A percentile compares a stretch with the other conserved stretches of the same genome.
Evolutionary conservation across 1,284 basidiomycete species (phyloP).

Genomic region (Cystobasidium slooffiae): DNA sequence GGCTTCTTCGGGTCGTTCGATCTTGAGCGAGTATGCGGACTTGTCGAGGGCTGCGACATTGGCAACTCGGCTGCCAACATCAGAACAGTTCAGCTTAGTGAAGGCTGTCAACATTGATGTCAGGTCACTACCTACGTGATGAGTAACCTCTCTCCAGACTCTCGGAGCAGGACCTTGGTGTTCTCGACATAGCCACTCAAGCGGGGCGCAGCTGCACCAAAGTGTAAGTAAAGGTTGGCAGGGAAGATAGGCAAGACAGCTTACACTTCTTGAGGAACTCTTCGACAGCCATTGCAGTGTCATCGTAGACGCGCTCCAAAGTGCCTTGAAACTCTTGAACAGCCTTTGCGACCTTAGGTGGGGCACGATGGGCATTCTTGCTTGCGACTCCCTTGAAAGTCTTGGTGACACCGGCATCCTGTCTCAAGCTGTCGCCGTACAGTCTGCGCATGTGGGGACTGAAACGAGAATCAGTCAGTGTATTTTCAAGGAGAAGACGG

Average conservation of each 20-base stretch:
- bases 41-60: conserved; percentile 79
- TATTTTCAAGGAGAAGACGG: background rate
- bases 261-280: conserved; percentile 87
- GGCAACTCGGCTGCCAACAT: conserved; percentile 68
- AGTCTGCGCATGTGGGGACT: conserved; percentile 97
- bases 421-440: conserved; percentile 88
- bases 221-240: background rate
- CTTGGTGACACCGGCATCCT: conserved; percentile 95
- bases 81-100: background rate
- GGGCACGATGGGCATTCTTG: conserved; percentile 62
- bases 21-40: conserved; percentile 72
- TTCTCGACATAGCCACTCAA: conserved; percentile 69
- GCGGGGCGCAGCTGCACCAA: conserved; percentile 49
- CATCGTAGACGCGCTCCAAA: conserved; percentile 91
- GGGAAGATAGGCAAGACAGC: conserved; percentile 52
- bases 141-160: conserved; percentile 83
- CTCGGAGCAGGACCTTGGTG: conserved; percentile 86
- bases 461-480: background rate
- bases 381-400: conserved; percentile 89
- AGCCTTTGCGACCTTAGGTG: conserved; percentile 50
- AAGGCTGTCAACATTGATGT: conserved; percentile 1
- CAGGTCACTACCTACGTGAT: conserved; percentile 67
- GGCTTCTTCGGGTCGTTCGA: conserved; percentile 62
- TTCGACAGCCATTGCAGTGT: conserved; percentile 85
- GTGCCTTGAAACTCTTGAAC: conserved; percentile 89